Conservation (phyloP, 352 stramenopile species). For the Pythium phragmiticola region DNA sequence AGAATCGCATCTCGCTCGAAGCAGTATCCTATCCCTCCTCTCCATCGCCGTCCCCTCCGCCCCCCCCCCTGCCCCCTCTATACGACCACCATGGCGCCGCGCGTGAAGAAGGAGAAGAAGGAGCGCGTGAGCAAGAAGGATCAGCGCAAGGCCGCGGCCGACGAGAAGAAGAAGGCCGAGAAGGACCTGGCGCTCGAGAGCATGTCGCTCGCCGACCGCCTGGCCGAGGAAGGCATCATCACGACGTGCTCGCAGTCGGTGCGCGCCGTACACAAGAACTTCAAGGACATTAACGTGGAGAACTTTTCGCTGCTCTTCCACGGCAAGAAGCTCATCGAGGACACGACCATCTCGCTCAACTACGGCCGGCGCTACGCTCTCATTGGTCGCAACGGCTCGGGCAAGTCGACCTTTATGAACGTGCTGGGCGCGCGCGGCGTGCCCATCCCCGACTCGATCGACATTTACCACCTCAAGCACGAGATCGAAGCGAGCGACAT, state of each 20-base stretch:
- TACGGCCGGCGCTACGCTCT: slow-evolving; percentile 97
- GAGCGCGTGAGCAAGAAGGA: slow-evolving; percentile 75
- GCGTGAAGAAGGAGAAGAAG: slow-evolving; percentile 64
- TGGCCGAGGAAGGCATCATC: slow-evolving; percentile 94
- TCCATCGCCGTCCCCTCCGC: background rate
- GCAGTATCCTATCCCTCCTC: background rate
- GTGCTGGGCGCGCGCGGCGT: slow-evolving; percentile 93
- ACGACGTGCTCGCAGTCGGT: slow-evolving; percentile 95
- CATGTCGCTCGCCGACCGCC: slow-evolving; percentile 85
- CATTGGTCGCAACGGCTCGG: slow-evolving; percentile 95
- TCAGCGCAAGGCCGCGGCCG: slow-evolving; percentile 66
- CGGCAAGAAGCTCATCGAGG: slow-evolving; percentile 95
- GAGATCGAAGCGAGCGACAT: slow-evolving; percentile 95
- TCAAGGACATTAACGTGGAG: slow-evolving; percentile 97
- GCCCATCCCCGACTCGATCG: slow-evolving; percentile 94
- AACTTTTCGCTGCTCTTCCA: slow-evolving; percentile 97
- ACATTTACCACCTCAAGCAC: slow-evolving; percentile 97
- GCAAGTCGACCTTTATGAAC: slow-evolving; percentile 97
- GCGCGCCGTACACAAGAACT: slow-evolving; percentile 92
- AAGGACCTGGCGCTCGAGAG: slow-evolving; percentile 55
- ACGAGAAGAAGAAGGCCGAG: slow-evolving; percentile 78
- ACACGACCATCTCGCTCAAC: slow-evolving; percentile 96
- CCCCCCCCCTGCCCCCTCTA: background rate
- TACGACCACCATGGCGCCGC: slow-evolving; percentile 43
- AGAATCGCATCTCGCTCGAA: background rate